Percentiles rank a stretch among this genome's conserved stretches.
Conservation (phyloP, 371 early-diverging fungal genomes). For the Batkoa obscura region DNA sequence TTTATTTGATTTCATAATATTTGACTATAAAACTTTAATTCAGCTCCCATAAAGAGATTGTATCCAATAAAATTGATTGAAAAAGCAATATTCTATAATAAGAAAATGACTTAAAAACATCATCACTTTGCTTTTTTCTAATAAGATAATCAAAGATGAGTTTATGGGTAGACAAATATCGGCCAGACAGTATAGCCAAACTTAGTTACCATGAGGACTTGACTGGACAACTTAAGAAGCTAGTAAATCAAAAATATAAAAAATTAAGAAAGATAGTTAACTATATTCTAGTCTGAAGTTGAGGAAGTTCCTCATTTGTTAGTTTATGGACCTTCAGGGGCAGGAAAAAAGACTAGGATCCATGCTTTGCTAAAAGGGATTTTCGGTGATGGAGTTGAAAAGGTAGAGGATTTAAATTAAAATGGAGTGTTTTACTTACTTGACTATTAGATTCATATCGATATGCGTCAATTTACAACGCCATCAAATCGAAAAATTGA, state of each 20-base stretch:
- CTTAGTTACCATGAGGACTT: conserved; percentile 67
- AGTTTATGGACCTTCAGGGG: conserved; percentile 91
- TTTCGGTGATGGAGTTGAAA: conserved; percentile 85
- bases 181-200: conserved; percentile 69
- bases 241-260: conserved; percentile 26
- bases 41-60: too few species aligned
- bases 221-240: conserved; percentile 45
- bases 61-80: too few species aligned
- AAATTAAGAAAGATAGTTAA: not conserved
- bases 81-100: too few species aligned
- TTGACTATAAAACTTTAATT: too few species aligned
- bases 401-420: conserved; percentile 22
- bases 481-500: conserved; percentile 68
- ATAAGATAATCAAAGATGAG: conserved; percentile 22
- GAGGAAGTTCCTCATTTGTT: conserved; percentile 91
- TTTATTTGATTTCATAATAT: too few species aligned
- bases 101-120: too few species aligned
- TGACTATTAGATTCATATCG: conserved; percentile 56
- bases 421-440: too few species aligned
- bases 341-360: conserved; percentile 95
- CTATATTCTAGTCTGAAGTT: conserved; percentile 31
- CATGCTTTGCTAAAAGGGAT: conserved; percentile 65
- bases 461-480: conserved; percentile 63
- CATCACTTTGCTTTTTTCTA: too few species aligned
- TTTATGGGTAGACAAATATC: conserved; percentile 95